Evolutionary conservation across 106 monocot genomes (phyloP).

Genomic region (Dendrobium nobile): DNA sequence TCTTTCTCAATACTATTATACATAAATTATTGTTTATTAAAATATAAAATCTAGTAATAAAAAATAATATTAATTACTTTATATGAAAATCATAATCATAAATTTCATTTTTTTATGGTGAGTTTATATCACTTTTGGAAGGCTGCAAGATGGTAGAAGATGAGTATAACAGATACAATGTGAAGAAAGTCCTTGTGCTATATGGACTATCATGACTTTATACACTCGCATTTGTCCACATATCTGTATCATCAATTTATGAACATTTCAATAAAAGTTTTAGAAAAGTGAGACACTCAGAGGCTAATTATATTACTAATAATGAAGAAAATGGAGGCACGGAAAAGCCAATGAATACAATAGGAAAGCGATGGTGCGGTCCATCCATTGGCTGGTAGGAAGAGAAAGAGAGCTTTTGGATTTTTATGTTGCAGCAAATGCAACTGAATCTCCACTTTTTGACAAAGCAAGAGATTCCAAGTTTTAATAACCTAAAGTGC

Average conservation of each 20-base stretch:
- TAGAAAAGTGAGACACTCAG: too few species aligned
- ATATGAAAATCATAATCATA: not conserved
- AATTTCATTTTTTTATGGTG: not conserved
- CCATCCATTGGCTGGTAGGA: not conserved
- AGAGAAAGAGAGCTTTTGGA: constrained; percentile 1
- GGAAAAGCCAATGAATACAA: not conserved
- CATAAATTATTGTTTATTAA: too few species aligned
- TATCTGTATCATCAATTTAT: too few species aligned
- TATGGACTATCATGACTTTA: too few species aligned
- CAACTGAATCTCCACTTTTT: not conserved
- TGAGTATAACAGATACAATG: too few species aligned
- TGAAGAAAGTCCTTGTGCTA: too few species aligned
- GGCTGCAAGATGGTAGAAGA: too few species aligned
- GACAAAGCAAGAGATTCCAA: constrained; percentile 2
- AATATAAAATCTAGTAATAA: not conserved
- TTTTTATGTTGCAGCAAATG: not conserved
- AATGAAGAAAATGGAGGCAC: not conserved
- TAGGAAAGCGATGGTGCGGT: not conserved
- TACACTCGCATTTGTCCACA: too few species aligned
- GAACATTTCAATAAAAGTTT: not conserved
- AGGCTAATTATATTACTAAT: not conserved
- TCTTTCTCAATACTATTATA: too few species aligned
- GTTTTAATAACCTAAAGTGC: not conserved
- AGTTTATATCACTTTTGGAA: too few species aligned
- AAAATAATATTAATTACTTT: too few species aligned